These are phyloP conservation scores for Quercus robur DNA, from an alignment of 306 rosid genomes.

Conservation along the genomic window DNA sequence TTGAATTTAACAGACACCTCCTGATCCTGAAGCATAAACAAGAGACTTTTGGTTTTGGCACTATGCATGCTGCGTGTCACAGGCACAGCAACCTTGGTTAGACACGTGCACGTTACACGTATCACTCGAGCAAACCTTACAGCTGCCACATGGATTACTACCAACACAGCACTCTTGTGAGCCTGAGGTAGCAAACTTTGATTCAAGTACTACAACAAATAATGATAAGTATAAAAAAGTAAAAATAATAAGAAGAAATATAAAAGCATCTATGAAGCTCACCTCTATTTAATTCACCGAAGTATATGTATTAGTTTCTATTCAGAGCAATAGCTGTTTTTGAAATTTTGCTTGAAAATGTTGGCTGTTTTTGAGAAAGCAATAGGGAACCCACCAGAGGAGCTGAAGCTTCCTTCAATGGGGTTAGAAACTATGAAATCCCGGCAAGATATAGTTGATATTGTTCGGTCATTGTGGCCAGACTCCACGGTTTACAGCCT, in stretches of 20 bases:
- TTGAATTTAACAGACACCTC: background rate
- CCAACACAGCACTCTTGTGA: conserved; percentile 13
- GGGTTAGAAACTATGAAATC: conserved; percentile 26
- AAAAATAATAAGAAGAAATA: background rate
- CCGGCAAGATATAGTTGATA: conserved; percentile 29
- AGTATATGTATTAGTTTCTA: too few species aligned
- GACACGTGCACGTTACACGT: conserved; percentile 26
- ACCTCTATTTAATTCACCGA: background rate
- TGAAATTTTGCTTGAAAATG: conserved; percentile 26
- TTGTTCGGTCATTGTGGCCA: conserved; percentile 31
- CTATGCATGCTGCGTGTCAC: conserved; percentile 15
- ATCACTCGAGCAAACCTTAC: background rate
- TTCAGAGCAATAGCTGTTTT: background rate
- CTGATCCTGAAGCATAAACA: background rate
- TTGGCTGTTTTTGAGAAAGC: conserved; percentile 50
- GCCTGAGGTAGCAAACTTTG: background rate
- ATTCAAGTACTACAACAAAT: background rate
- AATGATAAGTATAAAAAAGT: background rate
- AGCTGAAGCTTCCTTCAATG: conserved; percentile 41
- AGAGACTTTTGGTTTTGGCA: conserved; percentile 7
- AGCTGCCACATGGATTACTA: conserved; percentile 36
- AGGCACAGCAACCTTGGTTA: background rate
- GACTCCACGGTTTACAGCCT: conserved; percentile 37
- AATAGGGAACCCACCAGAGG: conserved; percentile 50
- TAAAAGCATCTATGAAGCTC: background rate